Evolutionary conservation across 768 basidiomycete species (phyloP), one percentile per base, ranked within the genome.

Genomic region (Lactarius akahatsu): DNA sequence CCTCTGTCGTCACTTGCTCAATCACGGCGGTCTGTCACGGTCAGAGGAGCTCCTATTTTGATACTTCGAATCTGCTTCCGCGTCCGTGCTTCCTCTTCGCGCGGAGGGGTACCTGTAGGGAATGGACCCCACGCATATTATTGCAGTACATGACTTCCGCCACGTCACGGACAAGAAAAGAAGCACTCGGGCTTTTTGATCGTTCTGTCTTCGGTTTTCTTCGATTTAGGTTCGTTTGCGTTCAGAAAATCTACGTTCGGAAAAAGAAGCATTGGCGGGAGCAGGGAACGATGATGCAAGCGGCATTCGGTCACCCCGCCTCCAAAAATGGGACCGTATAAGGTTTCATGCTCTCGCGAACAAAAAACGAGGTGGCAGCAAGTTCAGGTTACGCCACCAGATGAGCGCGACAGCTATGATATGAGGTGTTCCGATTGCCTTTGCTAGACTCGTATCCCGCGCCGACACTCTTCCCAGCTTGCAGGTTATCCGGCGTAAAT

Each of bases 281-380:
- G 15, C 11, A 28, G 10, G 10, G 26, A n/a, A 11, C 11, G 45
- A 23, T 47, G 45, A 47, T 47, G 32, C 55, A 32, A 32, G 36
- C 36, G 11, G 11, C 36, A 36, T 36, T 36, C 11, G 0, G 11
- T 38, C 36, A 36, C 10, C 28, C 30, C 16, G 7, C n/a, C 26
- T 34, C 34, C 18, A 56, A 13, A 56, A 18, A 34, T 32, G 18
- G 30, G 55, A 9, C 28, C 15, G 28, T 56, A 32, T 32, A 56
- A 32, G 16, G 20, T 34, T 56, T 34, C 55, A n/a, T 23, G 47
- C 23, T 50, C 50, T 26, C 4, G 23, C 26, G n/a, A 23, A 23
- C n/a, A 23, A 23, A 50, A 26, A 52, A 52, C 26, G 50, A 52
- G 50, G 50, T 52, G 50, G 50, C n/a, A n/a, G n/a, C n/a, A n/a